phyloP scores from a whole-genome alignment of 2,329 filamentous ascomycete genomes.

The Cadophora gregata region DNA sequence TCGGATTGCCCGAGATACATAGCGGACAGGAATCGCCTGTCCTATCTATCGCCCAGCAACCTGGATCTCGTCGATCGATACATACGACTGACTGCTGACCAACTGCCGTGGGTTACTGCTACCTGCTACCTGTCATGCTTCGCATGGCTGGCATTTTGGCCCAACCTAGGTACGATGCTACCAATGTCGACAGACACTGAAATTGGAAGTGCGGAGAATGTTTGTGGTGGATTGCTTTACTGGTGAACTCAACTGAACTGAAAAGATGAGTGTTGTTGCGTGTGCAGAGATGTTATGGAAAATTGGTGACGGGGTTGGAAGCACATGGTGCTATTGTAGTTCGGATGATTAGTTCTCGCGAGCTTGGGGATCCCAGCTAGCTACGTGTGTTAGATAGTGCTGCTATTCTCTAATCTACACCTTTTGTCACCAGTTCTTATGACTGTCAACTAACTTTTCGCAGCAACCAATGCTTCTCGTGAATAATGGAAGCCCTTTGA shows the following conservation, averaged over 20 bases:
- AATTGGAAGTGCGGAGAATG: constrained; percentile 5
- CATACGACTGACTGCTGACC: constrained; percentile 14
- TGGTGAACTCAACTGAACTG: constrained; percentile 7
- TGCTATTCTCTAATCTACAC: constrained; percentile 1
- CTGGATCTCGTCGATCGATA: constrained; percentile 33
- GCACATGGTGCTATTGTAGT: not conserved
- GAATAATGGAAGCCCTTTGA: no score
- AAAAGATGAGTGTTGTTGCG: constrained; percentile 10
- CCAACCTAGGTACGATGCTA: constrained; percentile 1
- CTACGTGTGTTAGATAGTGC: constrained; percentile 1
- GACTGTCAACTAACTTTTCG: not conserved
- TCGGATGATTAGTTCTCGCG: not conserved
- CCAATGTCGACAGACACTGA: not conserved
- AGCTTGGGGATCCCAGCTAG: not conserved
- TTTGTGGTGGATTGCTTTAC: constrained; percentile 12
- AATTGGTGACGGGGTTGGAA: constrained; percentile 11
- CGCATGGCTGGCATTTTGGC: constrained; percentile 2
- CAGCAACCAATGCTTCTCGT: no score
- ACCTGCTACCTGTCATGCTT: constrained; percentile 11
- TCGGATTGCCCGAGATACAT: constrained; percentile 26
- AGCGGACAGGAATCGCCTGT: constrained; percentile 16
- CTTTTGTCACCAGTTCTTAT: not conserved
- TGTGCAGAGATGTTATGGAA: constrained; percentile 6
- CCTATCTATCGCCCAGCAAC: constrained; percentile 28
- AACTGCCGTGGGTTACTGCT: constrained; percentile 9